These are phyloP conservation scores for Suhomyces chickasaworum DNA, from an alignment of 1,139 yeast genomes.

Conservation along the genomic window DNA sequence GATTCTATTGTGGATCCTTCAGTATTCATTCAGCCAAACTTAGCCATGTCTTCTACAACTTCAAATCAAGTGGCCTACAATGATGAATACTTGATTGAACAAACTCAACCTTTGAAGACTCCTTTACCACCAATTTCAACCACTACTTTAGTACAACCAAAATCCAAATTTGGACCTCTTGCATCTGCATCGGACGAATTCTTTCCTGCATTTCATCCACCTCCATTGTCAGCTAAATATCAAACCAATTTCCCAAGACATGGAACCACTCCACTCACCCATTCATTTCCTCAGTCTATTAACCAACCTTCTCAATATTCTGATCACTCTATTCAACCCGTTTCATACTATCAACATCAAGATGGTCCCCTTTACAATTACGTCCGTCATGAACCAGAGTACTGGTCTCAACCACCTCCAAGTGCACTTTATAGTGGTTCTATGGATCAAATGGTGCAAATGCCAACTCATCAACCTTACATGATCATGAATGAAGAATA, in stretches of 20 bases:
- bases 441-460: conserved; percentile 17
- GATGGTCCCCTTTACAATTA: conserved; percentile 11
- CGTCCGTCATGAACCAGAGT: conserved; percentile 24
- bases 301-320: conserved; percentile 18
- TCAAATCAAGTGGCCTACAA: conserved; percentile 39
- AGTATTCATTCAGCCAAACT: conserved; percentile 20
- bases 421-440: conserved; percentile 16
- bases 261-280: conserved; percentile 16
- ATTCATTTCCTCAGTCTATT: conserved; percentile 15
- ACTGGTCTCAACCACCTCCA: conserved; percentile 23
- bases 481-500: conserved; percentile 21
- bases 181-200: conserved; percentile 24
- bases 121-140: conserved; percentile 22
- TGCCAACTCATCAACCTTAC: conserved; percentile 18
- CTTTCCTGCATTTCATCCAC: conserved; percentile 21
- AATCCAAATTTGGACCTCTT: conserved; percentile 17
- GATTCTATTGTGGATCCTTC: conserved; percentile 35
- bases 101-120: conserved; percentile 40
- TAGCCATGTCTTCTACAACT: conserved; percentile 5
- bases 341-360: conserved; percentile 12
- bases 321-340: conserved; percentile 12
- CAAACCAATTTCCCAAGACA: conserved; percentile 21
- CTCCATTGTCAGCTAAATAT: conserved; percentile 24
- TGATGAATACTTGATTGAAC: conserved; percentile 51
- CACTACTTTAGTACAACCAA: conserved; percentile 18